These are phyloP conservation scores for Ilyonectria sp. DNA, from an alignment of 2,329 filamentous ascomycete species.

Conservation along the genomic window DNA sequence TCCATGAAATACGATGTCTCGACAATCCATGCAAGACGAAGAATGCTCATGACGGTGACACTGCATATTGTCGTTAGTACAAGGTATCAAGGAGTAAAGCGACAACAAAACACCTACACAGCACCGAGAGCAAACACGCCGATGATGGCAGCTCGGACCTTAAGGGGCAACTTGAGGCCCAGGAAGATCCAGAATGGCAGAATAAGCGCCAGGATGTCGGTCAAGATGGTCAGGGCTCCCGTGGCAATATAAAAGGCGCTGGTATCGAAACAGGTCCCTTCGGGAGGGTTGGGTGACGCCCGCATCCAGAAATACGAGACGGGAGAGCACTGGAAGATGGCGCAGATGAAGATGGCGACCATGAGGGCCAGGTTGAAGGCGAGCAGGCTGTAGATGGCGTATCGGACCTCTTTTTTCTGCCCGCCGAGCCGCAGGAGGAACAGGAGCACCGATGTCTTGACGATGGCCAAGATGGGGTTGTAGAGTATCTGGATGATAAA, in stretches of 20 bases:
- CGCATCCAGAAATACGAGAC: conserved; percentile 34
- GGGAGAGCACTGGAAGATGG: conserved; percentile 59
- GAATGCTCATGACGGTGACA: conserved; percentile 51
- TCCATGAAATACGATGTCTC: conserved; percentile 35
- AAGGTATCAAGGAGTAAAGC: too few species aligned
- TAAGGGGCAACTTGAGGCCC: conserved; percentile 55
- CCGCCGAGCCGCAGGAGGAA: conserved; percentile 60
- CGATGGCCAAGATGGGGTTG: conserved; percentile 61
- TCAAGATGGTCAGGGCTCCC: conserved; percentile 57
- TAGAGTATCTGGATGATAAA: conserved; percentile 59
- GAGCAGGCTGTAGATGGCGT: conserved; percentile 49
- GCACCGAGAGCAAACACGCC: conserved; percentile 57
- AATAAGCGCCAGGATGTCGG: conserved; percentile 57
- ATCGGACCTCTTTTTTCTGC: conserved; percentile 49
- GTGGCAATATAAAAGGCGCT: conserved; percentile 51
- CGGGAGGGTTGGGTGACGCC: conserved; percentile 1
- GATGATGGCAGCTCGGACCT: conserved; percentile 56
- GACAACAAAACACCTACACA: conserved; percentile 47
- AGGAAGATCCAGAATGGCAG: conserved; percentile 60
- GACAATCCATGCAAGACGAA: conserved; percentile 52
- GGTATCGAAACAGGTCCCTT: conserved; percentile 52
- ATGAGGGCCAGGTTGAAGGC: conserved; percentile 53
- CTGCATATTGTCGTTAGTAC: conserved; percentile 36
- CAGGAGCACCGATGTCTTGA: conserved; percentile 61
- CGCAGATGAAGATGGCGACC: conserved; percentile 54